Base-by-base conservation (phyloP, 1,284 basidiomycete genomes). In the Rhizoctonia solani region DNA sequence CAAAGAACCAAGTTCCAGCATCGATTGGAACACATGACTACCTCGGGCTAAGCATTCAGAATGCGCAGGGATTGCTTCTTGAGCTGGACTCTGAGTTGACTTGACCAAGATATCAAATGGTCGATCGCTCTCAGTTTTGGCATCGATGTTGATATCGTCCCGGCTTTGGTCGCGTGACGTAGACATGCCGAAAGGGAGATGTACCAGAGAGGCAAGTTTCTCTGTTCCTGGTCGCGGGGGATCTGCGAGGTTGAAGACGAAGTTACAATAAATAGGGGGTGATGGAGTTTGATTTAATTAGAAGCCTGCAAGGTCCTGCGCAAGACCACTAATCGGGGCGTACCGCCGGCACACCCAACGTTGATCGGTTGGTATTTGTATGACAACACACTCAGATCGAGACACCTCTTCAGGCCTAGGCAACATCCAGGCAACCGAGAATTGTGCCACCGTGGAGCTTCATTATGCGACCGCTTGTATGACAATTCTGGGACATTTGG, bases 21-120 rank as follows among this genome's bases (percentile, higher is more conserved):
- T 68, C 16, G 56, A 58, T 29, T 44, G 27, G 23, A 68, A 68
- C 13, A 68, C 67, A 16, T 52, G 32, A 39, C 67, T 68, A 27
- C 56, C 67, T 4, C 14, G 53, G 16, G 59, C 49, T 16, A 68
- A 56, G 16, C 56, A 50, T 30, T 50, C 11, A n/a, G 55, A 42
- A 25, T 61, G 67, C 23, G 67, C 67, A 9, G 67, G 56, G 16
- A 61, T 49, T 13, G 27, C 21, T 13, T 3, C 32, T 37, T 39
- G n/a, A 19, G 58, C 32, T 23, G 30, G 58, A 25, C 52, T 41
- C 32, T 61, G 58, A 32, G 30, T 34, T 29, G 58, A 61, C 34
- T 52, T 49, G 46, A 61, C 21, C 14, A 61, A n/a, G 32, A 61
- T 41, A 34, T 61, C 58, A 41, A 37, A 50, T 25, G 46, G 58